Percentiles rank a stretch among this genome's conserved stretches.
phyloP scores from a whole-genome alignment of 768 basidiomycete genomes.

The Lactifluus subvellereus region DNA sequence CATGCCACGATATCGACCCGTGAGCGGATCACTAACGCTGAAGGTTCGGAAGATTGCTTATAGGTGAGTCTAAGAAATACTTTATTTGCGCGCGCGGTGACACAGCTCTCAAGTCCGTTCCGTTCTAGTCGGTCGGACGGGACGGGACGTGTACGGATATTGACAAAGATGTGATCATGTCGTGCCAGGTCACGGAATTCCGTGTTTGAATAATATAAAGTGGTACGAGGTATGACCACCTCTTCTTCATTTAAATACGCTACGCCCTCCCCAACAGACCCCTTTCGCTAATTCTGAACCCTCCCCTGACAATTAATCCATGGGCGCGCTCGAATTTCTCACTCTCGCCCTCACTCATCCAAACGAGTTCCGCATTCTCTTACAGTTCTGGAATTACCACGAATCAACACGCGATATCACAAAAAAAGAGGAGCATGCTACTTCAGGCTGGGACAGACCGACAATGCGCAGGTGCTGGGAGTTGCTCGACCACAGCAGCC shows the following conservation, averaged over 20 bases:
- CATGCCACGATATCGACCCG: too few species aligned
- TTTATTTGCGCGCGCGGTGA: too few species aligned
- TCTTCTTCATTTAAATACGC: background rate
- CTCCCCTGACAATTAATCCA: conserved; percentile 24
- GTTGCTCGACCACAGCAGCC: conserved; percentile 80
- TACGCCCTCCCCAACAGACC: background rate
- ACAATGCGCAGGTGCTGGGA: conserved; percentile 89
- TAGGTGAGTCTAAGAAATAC: too few species aligned
- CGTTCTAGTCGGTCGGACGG: too few species aligned
- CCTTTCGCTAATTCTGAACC: background rate
- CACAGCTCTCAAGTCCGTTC: too few species aligned
- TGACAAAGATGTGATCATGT: too few species aligned
- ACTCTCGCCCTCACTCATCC: conserved; percentile 72
- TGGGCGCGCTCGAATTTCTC: conserved; percentile 59
- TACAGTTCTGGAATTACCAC: conserved; percentile 81
- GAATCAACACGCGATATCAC: conserved; percentile 81
- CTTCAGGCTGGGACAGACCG: conserved; percentile 81
- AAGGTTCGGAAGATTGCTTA: too few species aligned
- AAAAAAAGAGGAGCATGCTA: conserved; percentile 59
- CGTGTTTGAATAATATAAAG: background rate
- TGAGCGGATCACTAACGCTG: too few species aligned
- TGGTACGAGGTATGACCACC: conserved; percentile 9
- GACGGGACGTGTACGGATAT: too few species aligned
- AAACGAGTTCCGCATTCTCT: conserved; percentile 71
- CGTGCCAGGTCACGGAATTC: too few species aligned